Evolutionary conservation across 176 grass and related monocot species (phyloP), one percentile per base, ranked within the genome.

Genomic region (Musa schizocarpa): DNA sequence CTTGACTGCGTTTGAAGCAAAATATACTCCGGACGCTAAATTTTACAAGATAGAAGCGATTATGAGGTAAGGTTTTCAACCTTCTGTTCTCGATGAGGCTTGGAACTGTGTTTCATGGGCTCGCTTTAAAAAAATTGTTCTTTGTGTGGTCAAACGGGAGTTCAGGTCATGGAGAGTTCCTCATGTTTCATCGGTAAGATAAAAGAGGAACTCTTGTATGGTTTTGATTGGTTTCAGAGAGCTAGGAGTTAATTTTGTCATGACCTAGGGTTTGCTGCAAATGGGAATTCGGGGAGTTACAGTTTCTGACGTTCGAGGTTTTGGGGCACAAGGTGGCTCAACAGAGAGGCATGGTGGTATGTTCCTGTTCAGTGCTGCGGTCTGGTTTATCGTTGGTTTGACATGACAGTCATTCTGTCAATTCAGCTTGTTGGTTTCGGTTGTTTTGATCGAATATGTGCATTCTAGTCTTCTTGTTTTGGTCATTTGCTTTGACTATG

Each of bases 11-110:
- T 65, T 66, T 19, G 43, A 16, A 43, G 68, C 10, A 89, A 73
- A 57, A 81, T 82, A 82, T 27, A n/a, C 67, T 48, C 79, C 83
- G n/a, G 78, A 88, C 48, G 83, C 81, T 13, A 77, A 88, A 56
- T 95, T 95, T 80, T 95, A 95, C 81, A 91, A 95, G 77, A 50
- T 95, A 2, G 92, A 95, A 72, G 92, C 92, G 19, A 86, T 95
- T 51, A 2, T 95, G 12, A 95, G 88, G 91, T 91, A 3, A 34
- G 24, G 0, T 2, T 58, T 13, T 17, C 5, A 57, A 1, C 13
- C 51, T 63, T 29, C 5, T 51, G 9, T 51, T 70, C 51, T 20
- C 52, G 10, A 69, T 69, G 14, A 50, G 29, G 34, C 34, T 43
- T 43, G 34, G 34, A 43, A 69, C 13, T 27, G 16, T 19, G 17